Evolutionary conservation across 805 yeast species (phyloP), one percentile per base, ranked within the genome.

Genomic region (Priceomyces castillae): DNA sequence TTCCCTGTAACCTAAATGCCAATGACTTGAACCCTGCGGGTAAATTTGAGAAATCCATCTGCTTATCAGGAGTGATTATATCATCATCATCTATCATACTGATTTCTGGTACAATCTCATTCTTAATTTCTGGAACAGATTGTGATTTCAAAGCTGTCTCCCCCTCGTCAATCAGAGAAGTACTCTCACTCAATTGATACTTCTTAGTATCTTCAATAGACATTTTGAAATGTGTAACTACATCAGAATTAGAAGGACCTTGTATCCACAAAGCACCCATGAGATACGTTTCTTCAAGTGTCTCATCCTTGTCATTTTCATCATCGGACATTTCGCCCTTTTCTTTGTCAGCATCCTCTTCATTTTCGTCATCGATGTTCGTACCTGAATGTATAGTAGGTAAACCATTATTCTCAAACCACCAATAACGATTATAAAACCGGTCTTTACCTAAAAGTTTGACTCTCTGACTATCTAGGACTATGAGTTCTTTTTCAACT

Each of bases 231-330:
- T 65, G 58, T 2, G 64, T 50, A 10, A 46, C 43, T 34, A 74
- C 47, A 54, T 79, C 83, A 41, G 66, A 70, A 23, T 64, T 62
- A 57, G 73, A 56, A 1, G 98, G 98, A 0, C 99, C 99, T 61
- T 90, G 97, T 2, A 94, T 76, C 94, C 96, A 90, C 14, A 90
- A 58, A 43, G 86, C 72, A 5, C 97, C 96, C 84, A 86, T 84
- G 20, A 84, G 71, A 55, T 84, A 89, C 0, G 81, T 76, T 41
- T 78, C 81, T 30, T 74, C 80, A 14, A 56, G 51, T 16, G 69
- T 67, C 19, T 73, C 81, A 15, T 73, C 80, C 12, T 66, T 67
- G 10, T 67, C 72, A 7, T 74, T 77, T 4, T 67, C 74, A 6
- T 56, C 69, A 9, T 65, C 67, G 2, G 58, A 58, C 7, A 57